Base-by-base conservation (phyloP, 2,329 filamentous ascomycete genomes). In the Lachnellula cervina region DNA sequence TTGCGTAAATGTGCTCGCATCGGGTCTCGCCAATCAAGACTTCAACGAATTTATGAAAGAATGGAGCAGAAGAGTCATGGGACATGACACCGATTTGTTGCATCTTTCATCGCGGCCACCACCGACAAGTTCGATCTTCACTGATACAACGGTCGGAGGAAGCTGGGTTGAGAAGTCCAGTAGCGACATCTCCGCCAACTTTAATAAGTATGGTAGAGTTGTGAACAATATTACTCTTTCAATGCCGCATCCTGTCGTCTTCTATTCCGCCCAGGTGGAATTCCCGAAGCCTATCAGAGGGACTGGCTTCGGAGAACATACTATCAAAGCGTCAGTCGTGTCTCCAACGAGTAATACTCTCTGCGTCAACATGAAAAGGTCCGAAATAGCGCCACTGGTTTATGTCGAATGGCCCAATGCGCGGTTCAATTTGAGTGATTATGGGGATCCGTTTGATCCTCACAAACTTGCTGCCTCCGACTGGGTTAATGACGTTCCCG, bases 191-290 rank as follows among this genome's bases (percentile, higher is more conserved):
- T 42, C 54, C 16, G 14, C 43, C 11, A 52, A 52, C 19, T 56
- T 37, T 52, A 28, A 6, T 11, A 43, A 23, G 23, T 49, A 56
- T 37, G 43, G 54, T 19, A 49, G 54, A 49, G 37, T 56, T 40
- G 54, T 56, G 25, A 56, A 56, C n/a, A 56, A 56, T 28, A 52
- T 56, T 21, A 56, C 54, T 2, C 54, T 56, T 28, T 56, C 54
- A 40, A 56, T 56, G 54, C 54, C 54, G 7, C 54, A 56, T 40
- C 54, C 54, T 45, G 54, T 56, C 4, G 54, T 56, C 25, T 56
- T 52, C 32, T 56, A 56, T 14, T 52, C 54, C 5, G 43, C 43
- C 11, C 16, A 38, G 16, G 25, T 9, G 8, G 44, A 52, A 25
- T 52, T 52, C 19, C 54, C 54, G 7, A 23, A 35, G 8, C 44